Conservation (phyloP, 2,329 filamentous ascomycete species). For the Fusarium anthophilum region DNA sequence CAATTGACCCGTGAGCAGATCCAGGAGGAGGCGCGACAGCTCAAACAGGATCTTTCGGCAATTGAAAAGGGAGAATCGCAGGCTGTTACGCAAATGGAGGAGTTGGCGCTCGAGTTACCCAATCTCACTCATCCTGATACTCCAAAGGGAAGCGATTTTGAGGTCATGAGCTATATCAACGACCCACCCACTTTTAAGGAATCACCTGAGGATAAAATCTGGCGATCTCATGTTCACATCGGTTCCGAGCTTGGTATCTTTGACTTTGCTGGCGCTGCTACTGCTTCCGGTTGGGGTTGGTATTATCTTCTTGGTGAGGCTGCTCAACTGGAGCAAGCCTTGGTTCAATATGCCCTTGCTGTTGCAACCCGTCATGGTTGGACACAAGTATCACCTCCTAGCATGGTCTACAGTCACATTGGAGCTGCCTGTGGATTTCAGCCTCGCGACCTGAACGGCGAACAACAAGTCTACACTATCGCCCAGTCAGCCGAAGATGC, state of each 20-base stretch:
- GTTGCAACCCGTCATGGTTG: slow-evolving; percentile 79
- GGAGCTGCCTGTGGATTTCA: slow-evolving; percentile 93
- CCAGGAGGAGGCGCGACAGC: slow-evolving; percentile 68
- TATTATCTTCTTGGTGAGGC: slow-evolving; percentile 95
- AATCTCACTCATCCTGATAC: slow-evolving; percentile 85
- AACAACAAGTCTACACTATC: slow-evolving; percentile 90
- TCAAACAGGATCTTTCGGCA: slow-evolving; percentile 70
- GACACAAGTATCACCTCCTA: slow-evolving; percentile 84
- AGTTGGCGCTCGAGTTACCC: slow-evolving; percentile 80
- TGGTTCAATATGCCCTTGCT: slow-evolving; percentile 84
- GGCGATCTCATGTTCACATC: slow-evolving; percentile 85
- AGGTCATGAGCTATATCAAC: slow-evolving; percentile 82
- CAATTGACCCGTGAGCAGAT: slow-evolving; percentile 60
- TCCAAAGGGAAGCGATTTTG: slow-evolving; percentile 73
- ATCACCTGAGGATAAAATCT: slow-evolving; percentile 51
- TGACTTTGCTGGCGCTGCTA: slow-evolving; percentile 84
- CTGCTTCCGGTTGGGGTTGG: slow-evolving; percentile 95
- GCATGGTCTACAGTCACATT: slow-evolving; percentile 91
- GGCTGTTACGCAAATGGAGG: slow-evolving; percentile 72
- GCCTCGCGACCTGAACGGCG: slow-evolving; percentile 87
- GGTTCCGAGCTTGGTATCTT: slow-evolving; percentile 87
- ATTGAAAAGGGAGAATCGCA: slow-evolving; percentile 71
- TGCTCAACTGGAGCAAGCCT: slow-evolving; percentile 91
- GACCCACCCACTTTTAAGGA: slow-evolving; percentile 61
- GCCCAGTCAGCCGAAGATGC: slow-evolving; percentile 72